Evolutionary conservation across 116 monocot genomes (phyloP), one percentile per base, ranked within the genome.

Genomic region (Zostera marina): DNA sequence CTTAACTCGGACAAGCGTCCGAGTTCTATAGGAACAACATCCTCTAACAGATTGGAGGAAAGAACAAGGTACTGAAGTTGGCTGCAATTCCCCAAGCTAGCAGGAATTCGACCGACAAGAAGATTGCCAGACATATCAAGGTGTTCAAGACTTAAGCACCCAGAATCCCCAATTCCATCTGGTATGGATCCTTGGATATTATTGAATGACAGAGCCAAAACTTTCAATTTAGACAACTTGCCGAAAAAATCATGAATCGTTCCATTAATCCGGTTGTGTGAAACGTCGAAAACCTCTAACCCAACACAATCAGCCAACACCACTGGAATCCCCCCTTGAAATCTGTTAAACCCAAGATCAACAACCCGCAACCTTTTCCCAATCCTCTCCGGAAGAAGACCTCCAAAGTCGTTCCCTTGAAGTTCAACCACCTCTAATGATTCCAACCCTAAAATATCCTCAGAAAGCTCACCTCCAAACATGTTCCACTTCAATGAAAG

Each of bases 51-150:
- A 65, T 94, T 94, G 15, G 77, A 83, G 43, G 65, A 84, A 42
- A 94, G 44, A 17, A 75, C 17, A 54, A 94, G 63, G 62, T 54
- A 60, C 25, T 63, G 64, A 17, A 94, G 73, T 47, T 77, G 20
- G 19, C 61, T 69, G 61, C 94, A 94, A 63, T 85, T 76, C 53
- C 85, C 88, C 52, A 94, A 52, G 61, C 53, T 72, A 26, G 41
- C n/a, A 23, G 88, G 88, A 52, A 85, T 85, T 5, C 70, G 58
- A 0, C 77, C 77, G 17, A 66, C 42, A 52, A 92, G 53, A 9
- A 58, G 47, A 52, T 92, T 92, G 10, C 75, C 72, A 3, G 87
- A 77, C 26, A 86, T 66, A 24, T 83, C 83, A 16, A 87, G 52
- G 9, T 65, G 38, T 67, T 70, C 66, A 4, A 86, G 68, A 51